Evolutionary conservation across 208 protist genomes (phyloP), one percentile per base, ranked within the genome.

Genomic region (Trypanosoma conorhini): DNA sequence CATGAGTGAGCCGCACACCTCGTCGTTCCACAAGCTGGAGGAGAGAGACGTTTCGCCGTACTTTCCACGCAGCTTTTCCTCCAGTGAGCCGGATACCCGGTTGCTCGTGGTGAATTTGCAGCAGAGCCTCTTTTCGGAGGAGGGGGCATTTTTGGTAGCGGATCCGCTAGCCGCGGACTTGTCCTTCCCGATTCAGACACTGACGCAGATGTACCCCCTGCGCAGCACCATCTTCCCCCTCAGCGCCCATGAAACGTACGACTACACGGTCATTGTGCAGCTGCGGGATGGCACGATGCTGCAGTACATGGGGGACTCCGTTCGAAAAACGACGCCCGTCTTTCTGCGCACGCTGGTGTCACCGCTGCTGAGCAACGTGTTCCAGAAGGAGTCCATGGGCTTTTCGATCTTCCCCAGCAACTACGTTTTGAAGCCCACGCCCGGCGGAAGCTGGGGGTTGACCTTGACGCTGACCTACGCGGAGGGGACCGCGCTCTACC

Each of bases 191-290:
- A 58, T 72, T 31, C 72, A 72, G 1, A 9, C n/a, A 10, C 17
- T 67, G 22, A 4, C 21, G 42, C 48, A 44, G 21, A 61, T 66
- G 9, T 67, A 42, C 48, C 57, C 57, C 17, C 30, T 61, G 12
- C 57, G 65, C 17, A 38, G 59, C 22, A 72, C n/a, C 50, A 40
- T 77, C n/a, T 21, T 72, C 12, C 54, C 46, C 7, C 60, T 77
- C 62, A 42, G 1, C 30, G 35, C 50, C 2, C 48, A 26, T 0
- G 33, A 50, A 24, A 58, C 17, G 3, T 67, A 62, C 31, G 51
- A 77, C 50, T 77, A 77, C 38, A 62, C 60, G 15, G 51, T 72
- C 15, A 62, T 77, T 67, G 13, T 77, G 31, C 65, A 70, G 40
- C 51, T 77, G 24, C 57, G 60, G 12, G 72, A 77, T 62, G 72